A percentile compares a stretch with the other conserved stretches of the same genome.
phyloP scores from a whole-genome alignment of 225 moss, liverwort and hornwort genomes.

The Thuidium tamariscinum region DNA sequence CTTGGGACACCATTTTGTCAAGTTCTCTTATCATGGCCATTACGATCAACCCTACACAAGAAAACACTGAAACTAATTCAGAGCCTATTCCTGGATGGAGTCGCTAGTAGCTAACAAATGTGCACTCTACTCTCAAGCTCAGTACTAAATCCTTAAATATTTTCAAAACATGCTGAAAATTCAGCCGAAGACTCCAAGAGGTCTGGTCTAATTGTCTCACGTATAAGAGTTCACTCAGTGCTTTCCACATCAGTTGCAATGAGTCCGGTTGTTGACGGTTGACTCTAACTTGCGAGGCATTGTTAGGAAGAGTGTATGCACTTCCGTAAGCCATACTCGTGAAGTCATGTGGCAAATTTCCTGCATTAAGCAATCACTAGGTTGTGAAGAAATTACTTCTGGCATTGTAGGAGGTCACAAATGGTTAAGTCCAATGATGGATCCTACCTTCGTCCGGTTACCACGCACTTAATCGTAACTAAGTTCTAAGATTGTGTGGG shows the following conservation, averaged over 20 bases:
- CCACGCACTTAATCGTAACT: not conserved
- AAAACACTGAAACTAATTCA: not conserved
- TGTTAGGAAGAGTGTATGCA: not conserved
- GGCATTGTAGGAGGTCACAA: not conserved
- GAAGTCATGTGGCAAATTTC: not conserved
- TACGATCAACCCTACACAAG: not conserved
- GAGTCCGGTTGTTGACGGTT: not conserved
- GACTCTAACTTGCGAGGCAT: not conserved
- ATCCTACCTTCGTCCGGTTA: too few relatives aligned
- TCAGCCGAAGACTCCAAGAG: not conserved
- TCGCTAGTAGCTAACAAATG: not conserved
- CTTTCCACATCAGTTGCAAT: not conserved
- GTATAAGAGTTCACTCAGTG: too few relatives aligned
- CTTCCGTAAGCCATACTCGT: not conserved
- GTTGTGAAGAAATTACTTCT: not conserved
- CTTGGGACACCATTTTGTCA: not conserved
- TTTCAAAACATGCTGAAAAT: not conserved
- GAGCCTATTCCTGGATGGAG: too few relatives aligned
- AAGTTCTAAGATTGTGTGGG: not conserved
- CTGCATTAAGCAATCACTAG: not conserved
- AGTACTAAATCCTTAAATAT: not conserved
- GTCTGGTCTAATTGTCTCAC: too few relatives aligned
- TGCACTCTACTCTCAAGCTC: not conserved
- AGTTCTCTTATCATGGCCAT: not conserved
- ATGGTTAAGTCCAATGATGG: not conserved